These are phyloP conservation scores for Yarrowia sp. DNA, from an alignment of 805 yeast species.

Conservation along the genomic window DNA sequence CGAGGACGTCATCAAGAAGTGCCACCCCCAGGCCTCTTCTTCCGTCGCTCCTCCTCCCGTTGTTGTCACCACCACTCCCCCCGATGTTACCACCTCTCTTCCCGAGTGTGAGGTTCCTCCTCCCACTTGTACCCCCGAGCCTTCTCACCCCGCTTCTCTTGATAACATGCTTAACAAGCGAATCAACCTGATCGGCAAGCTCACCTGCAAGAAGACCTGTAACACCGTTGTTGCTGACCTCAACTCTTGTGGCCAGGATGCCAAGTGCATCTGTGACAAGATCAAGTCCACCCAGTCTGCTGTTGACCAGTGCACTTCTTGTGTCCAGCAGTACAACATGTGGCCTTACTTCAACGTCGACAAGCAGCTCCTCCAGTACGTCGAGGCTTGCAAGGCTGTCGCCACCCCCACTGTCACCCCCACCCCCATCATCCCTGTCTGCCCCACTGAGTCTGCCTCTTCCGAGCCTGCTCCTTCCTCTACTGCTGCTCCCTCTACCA, in stretches of 20 bases:
- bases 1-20: constrained; percentile 30
- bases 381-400: constrained; percentile 40
- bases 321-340: constrained; percentile 37
- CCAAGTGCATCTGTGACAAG: constrained; percentile 32
- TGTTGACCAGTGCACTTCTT: constrained; percentile 30
- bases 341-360: constrained; percentile 32
- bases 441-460: constrained; percentile 71
- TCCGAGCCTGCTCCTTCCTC: constrained; percentile 80
- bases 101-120: constrained; percentile 37
- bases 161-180: constrained; percentile 34
- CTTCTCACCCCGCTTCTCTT: constrained; percentile 30
- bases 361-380: constrained; percentile 37
- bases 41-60: constrained; percentile 21
- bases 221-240: constrained; percentile 19
- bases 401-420: constrained; percentile 86
- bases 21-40: constrained; percentile 32
- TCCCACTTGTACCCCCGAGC: constrained; percentile 35
- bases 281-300: constrained; percentile 12
- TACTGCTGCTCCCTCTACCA: constrained; percentile 85
- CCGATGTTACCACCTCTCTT: constrained; percentile 7
- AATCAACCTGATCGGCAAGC: constrained; percentile 34
- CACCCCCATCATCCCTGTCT: constrained; percentile 66
- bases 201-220: constrained; percentile 36
- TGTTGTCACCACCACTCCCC: constrained; percentile 31
- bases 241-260: constrained; percentile 17